These are phyloP conservation scores for Phytophthora boehmeriae DNA, from an alignment of 352 stramenopile genomes.

Conservation along the genomic window DNA sequence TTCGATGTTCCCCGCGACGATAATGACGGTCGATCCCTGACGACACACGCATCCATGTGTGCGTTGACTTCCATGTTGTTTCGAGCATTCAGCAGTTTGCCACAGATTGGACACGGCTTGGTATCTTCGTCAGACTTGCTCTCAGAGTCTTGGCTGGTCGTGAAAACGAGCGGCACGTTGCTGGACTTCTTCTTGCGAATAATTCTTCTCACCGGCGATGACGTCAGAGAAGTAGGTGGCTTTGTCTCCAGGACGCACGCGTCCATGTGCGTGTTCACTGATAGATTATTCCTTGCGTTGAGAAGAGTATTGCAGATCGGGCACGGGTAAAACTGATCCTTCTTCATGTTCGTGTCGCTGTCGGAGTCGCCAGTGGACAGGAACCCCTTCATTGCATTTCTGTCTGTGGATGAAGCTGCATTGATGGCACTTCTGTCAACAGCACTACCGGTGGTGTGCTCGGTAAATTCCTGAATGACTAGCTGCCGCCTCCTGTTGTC, in stretches of 20 bases:
- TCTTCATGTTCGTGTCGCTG: not conserved
- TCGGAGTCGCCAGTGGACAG: not conserved
- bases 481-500: slow-evolving; percentile 46
- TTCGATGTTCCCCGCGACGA: slow-evolving; percentile 9
- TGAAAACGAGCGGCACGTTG: slow-evolving; percentile 12
- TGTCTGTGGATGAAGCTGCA: not conserved
- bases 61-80: slow-evolving; percentile 65
- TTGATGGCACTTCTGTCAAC: slow-evolving; percentile 5
- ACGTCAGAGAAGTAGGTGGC: not conserved
- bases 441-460: slow-evolving; percentile 5
- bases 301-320: slow-evolving; percentile 63
- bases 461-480: slow-evolving; percentile 51
- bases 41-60: slow-evolving; percentile 64
- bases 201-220: slow-evolving; percentile 12
- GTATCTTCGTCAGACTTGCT: slow-evolving; percentile 7
- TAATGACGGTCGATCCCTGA: slow-evolving; percentile 6
- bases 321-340: slow-evolving; percentile 22
- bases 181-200: slow-evolving; percentile 10
- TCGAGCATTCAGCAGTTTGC: slow-evolving; percentile 53
- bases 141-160: slow-evolving; percentile 3
- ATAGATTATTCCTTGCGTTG: slow-evolving; percentile 51
- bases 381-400: not conserved
- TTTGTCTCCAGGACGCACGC: slow-evolving; percentile 39
- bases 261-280: slow-evolving; percentile 75
- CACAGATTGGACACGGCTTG: slow-evolving; percentile 62